Conservation (phyloP, 352 stramenopile genomes). For the Pythium monospermum region DNA sequence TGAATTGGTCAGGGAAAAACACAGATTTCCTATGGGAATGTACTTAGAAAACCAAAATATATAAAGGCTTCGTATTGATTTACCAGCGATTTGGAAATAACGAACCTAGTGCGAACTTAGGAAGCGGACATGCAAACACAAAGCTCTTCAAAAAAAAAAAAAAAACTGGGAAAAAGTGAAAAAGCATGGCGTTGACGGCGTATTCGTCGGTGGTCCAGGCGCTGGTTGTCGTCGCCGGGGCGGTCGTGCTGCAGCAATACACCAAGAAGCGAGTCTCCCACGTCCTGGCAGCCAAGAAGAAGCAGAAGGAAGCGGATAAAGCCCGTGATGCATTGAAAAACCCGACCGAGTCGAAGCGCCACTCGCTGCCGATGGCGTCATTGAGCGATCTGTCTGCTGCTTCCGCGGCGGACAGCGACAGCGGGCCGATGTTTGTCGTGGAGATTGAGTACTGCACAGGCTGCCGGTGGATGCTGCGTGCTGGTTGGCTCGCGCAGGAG, state of each 20-base stretch:
- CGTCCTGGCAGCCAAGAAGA: conserved; percentile 1
- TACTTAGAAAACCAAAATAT: conserved; percentile 16
- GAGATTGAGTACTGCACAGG: conserved; percentile 92
- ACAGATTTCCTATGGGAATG: conserved; percentile 3
- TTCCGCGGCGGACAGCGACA: neutral
- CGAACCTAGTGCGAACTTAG: conserved; percentile 8
- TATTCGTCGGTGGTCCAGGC: conserved; percentile 16
- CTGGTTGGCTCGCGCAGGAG: conserved; percentile 88
- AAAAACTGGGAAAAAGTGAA: neutral
- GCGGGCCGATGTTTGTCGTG: conserved; percentile 45
- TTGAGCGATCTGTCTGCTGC: too few relatives aligned
- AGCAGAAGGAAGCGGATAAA: neutral
- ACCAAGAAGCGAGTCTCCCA: conserved; percentile 13
- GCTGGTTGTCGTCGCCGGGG: conserved; percentile 24
- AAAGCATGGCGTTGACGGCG: conserved; percentile 7
- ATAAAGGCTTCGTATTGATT: conserved; percentile 24
- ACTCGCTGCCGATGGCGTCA: conserved; percentile 11
- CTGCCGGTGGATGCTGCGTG: conserved; percentile 87
- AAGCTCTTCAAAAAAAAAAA: too few relatives aligned
- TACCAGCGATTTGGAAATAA: conserved; percentile 15
- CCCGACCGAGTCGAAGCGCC: conserved; percentile 2
- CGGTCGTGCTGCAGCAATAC: conserved; percentile 44
- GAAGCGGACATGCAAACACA: too few relatives aligned
- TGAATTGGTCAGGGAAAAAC: conserved; percentile 17
- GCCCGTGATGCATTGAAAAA: neutral